These are phyloP conservation scores for Prunus persica DNA, from an alignment of 306 rosid genomes.

Conservation along the genomic window Prunus_persica_NCBIv2 NC_034016.1:12663501-12664000, in stretches of 20 bases:
- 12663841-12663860: constrained; percentile 57
- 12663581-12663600: constrained; percentile 76
- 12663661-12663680: constrained; percentile 91
- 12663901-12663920: neutral
- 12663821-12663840: constrained; percentile 81
- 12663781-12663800: constrained; percentile 89
- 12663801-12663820: constrained; percentile 91
- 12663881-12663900: constrained; percentile 23
- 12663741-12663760: constrained; percentile 9
- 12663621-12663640: constrained; percentile 62
- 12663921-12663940: neutral
- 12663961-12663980: neutral
- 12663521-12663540: neutral
- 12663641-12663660: constrained; percentile 84
- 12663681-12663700: constrained; percentile 48
- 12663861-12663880: constrained; percentile 2
- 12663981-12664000: neutral
- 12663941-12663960: neutral
- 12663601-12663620: constrained; percentile 84
- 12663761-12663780: constrained; percentile 83
- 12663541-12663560: neutral
- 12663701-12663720: constrained; percentile 25
- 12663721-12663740: constrained; percentile 4
- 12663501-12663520: constrained; percentile 5
- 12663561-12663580: constrained; percentile 33